Evolutionary conservation across 306 rosid genomes (phyloP), one percentile per base, ranked within the genome.

Genomic region (Vigna radiata): DNA sequence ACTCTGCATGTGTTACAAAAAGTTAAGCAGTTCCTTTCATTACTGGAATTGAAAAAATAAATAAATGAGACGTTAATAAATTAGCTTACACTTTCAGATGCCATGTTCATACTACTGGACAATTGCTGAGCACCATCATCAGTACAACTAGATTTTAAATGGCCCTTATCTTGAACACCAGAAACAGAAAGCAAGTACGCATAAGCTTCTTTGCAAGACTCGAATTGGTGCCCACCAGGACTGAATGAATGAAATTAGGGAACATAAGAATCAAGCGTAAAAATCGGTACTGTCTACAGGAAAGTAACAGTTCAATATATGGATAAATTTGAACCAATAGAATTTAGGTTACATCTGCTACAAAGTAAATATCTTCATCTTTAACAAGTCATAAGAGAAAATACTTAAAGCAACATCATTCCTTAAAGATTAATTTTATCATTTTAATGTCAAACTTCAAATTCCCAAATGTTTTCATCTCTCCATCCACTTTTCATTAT

Each of bases 151-250:
- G 86, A 81, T 64, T 80, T 82, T 50, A 70, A 37, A 53, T 78
- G 60, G 78, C 50, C 66, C 58, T 68, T 48, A 47, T 81, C 87
- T 77, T 81, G 87, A 52, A 68, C 72, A 53, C 84, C 86, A 55
- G 23, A 68, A 81, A 70, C 75, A 60, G 92, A 77, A 48, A 78
- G 80, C 90, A 89, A 78, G 89, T 84, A 75, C 18, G 91, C 81
- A 75, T 87, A 87, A 66, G 83, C 90, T 73, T 90, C 93, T 88
- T 90, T 87, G 90, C 76, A 90, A 0, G 96, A 87, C 77, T 79
- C 86, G 86, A 92, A 92, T 83, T 90, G 87, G 75, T 25, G 83
- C 84, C 97, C 97, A 81, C 83, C 77, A 87, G 97, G 96, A 85
- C 97, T 92, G 91, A 72, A 88, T 67, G 83, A 79, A 84, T 75